These are phyloP conservation scores for Fusarium foetens DNA, from an alignment of 2,329 filamentous ascomycete species.

Conservation along the genomic window DNA sequence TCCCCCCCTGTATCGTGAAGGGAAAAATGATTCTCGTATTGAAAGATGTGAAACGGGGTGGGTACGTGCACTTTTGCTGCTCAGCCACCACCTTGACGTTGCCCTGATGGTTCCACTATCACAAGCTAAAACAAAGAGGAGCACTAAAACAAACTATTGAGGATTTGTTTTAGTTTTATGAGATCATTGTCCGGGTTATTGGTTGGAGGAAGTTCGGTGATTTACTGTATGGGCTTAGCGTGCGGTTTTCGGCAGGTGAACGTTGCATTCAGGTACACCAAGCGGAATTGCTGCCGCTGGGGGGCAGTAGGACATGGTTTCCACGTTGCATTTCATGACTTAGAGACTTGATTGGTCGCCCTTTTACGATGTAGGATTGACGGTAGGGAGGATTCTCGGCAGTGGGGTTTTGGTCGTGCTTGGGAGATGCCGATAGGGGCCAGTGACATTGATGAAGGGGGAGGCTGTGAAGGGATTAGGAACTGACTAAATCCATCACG, in stretches of 20 bases:
- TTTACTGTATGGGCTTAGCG: not conserved
- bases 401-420: not conserved
- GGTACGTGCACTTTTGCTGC: not conserved
- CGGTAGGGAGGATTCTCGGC: not conserved
- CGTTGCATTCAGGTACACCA: not conserved
- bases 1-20: not conserved
- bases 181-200: not conserved
- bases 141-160: not conserved
- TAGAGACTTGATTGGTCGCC: not conserved
- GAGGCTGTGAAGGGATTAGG: not conserved
- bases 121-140: constrained; percentile 1
- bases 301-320: not conserved
- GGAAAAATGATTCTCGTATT: constrained; percentile 3
- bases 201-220: not conserved
- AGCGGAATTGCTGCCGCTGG: not conserved
- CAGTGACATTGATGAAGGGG: not conserved
- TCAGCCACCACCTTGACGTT: constrained; percentile 11
- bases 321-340: not conserved
- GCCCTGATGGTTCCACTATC: not conserved
- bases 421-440: not conserved
- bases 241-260: not conserved
- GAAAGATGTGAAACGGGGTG: not conserved
- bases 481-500: not conserved
- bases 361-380: not conserved
- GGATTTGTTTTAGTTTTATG: not conserved